A percentile compares a stretch with the other conserved stretches of the same genome.
Evolutionary conservation across 352 stramenopile genomes (phyloP).

Genomic region (Phytophthora hibernalis): DNA sequence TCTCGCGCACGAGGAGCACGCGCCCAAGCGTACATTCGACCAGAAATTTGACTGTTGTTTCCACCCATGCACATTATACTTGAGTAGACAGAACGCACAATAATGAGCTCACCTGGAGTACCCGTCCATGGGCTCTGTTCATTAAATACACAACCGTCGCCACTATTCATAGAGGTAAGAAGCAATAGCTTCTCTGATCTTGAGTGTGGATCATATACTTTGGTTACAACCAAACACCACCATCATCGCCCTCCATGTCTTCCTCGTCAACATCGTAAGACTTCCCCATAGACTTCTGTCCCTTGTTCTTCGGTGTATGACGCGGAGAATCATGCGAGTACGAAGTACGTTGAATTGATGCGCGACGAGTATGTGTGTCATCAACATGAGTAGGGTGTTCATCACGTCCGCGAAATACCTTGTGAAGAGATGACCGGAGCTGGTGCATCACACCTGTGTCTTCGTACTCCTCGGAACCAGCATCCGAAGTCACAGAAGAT

Average conservation of each 20-base stretch:
- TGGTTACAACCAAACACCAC: conserved; percentile 63
- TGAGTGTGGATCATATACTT: neutral
- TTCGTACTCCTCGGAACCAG: conserved; percentile 41
- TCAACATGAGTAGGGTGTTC: neutral
- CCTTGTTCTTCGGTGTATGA: conserved; percentile 26
- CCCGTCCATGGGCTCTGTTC: conserved; percentile 43
- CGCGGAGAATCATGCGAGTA: conserved; percentile 38
- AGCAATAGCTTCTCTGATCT: conserved; percentile 13
- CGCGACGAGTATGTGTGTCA: conserved; percentile 7
- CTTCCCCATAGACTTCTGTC: conserved; percentile 30
- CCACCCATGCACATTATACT: neutral
- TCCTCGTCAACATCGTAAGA: conserved; percentile 47
- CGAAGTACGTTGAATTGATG: conserved; percentile 32
- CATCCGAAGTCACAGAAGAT: conserved; percentile 44
- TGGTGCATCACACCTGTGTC: conserved; percentile 43
- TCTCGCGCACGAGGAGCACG: conserved; percentile 91
- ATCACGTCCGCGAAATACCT: conserved; percentile 29
- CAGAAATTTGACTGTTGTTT: conserved; percentile 57
- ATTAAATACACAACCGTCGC: conserved; percentile 21
- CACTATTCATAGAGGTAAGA: neutral
- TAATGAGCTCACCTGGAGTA: conserved; percentile 48
- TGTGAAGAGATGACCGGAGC: conserved; percentile 50
- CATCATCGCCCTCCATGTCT: conserved; percentile 44
- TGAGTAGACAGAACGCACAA: neutral
- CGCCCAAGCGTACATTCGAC: conserved; percentile 92